These are phyloP conservation scores for Rhynchospora breviuscula DNA, from an alignment of 176 grass and related monocot genomes.

Conservation along the genomic window DNA sequence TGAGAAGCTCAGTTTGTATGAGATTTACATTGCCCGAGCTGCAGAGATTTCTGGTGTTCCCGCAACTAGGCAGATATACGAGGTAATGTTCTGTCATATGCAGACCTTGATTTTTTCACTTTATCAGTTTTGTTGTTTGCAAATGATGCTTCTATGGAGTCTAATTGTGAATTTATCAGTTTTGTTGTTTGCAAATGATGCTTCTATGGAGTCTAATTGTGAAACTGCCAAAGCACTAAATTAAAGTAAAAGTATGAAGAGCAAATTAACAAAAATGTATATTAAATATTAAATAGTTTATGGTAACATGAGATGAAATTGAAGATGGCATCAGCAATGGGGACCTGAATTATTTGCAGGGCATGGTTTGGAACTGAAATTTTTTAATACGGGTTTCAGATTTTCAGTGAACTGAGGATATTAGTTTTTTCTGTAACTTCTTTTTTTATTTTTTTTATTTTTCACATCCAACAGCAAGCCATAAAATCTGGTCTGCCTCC, in stretches of 20 bases:
- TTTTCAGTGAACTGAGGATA: neutral
- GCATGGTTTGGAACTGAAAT: neutral
- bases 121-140: too few relatives aligned
- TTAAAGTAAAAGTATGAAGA: neutral
- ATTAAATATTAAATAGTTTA: neutral
- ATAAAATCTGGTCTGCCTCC: slow-evolving; percentile 43
- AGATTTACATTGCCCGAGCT: slow-evolving; percentile 48
- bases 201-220: neutral
- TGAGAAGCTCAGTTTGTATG: slow-evolving; percentile 67
- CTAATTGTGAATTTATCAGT: neutral
- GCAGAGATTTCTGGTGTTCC: slow-evolving; percentile 40
- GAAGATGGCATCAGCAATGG: neutral
- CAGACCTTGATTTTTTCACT: neutral
- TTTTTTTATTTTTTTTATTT: neutral
- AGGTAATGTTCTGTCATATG: slow-evolving; percentile 30
- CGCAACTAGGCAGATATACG: slow-evolving; percentile 51
- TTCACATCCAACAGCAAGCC: slow-evolving; percentile 25
- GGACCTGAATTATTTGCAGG: neutral
- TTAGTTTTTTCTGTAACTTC: neutral
- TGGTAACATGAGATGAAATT: neutral
- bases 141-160: neutral
- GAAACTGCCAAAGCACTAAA: neutral
- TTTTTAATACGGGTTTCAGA: neutral
- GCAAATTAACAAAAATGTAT: neutral
- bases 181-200: neutral